Base-by-base conservation (phyloP, 305 asterid genomes). In the Fraxinus floribunda region DNA sequence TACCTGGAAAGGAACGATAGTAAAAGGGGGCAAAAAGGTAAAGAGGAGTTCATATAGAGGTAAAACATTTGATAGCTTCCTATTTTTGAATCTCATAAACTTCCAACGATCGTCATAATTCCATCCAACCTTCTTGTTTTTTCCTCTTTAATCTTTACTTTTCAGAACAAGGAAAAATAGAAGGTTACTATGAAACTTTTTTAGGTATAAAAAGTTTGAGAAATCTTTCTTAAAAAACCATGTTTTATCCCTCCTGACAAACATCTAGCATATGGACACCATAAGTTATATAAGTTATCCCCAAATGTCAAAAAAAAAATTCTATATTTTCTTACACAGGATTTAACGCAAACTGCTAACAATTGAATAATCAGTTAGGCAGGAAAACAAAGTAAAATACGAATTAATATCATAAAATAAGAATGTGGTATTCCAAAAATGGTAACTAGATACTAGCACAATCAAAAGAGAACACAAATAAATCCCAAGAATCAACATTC, bases 1-100 rank as follows among this genome's bases (percentile, higher is more conserved):
- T 82, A 89, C 94, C 98, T 94, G 92, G 73, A 87, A 81, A 75
- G 49, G 24, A 88, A 72, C 68, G 78, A 76, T 34, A 73, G 46
- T 70, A 8, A 81, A 73, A 71, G 8, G 76, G 15, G 22, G 55
- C 49, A 64, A 79, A 85, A 77, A 36, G 78, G 81, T 57, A 80
- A 82, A 39, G 29, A 74, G 22, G 38, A 80, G 84, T 80, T 76
- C 77, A 78, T 73, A 52, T 60, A 76, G 29, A 74, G 22, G 49
- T 66, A 24, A 66, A 24, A 10, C 73, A 26, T 66, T 66, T 26
- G 18, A 10, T 3, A 26, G 32, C 35, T 60, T 60, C 70, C 70
- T 60, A 60, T 52, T 20, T 60, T 60, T 60, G 70, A 60, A 18
- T 60, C 70, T 60, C 70, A 60, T 60, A 6, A 18, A 60, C 30